Conservation (phyloP, 306 rosid genomes). For the Castanopsis chinensis region DNA sequence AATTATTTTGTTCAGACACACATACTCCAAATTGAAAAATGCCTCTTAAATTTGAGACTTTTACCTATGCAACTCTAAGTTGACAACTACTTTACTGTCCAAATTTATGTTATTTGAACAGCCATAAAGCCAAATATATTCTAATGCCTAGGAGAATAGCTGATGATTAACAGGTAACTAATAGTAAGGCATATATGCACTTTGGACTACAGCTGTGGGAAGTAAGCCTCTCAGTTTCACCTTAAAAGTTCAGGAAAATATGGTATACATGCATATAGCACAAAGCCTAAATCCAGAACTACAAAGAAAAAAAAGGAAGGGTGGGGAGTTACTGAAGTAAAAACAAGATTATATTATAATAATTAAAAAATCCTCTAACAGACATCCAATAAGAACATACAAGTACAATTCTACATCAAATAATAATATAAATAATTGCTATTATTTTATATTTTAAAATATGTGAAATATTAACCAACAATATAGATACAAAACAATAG, state of each 20-base stretch:
- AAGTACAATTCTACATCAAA: neutral
- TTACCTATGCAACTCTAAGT: neutral
- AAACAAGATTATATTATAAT: too few species aligned
- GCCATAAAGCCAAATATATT: neutral
- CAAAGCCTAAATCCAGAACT: neutral
- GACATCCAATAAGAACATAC: too few species aligned
- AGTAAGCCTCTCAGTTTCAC: neutral
- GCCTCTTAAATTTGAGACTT: neutral
- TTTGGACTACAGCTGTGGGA: neutral
- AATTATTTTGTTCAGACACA: too few species aligned
- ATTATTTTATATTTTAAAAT: neutral
- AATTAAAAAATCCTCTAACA: too few species aligned
- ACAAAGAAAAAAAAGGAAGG: neutral
- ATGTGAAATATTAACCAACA: neutral
- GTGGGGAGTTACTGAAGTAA: too few species aligned
- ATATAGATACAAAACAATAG: neutral
- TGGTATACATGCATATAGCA: neutral
- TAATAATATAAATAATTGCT: neutral
- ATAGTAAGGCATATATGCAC: neutral
- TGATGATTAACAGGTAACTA: neutral
- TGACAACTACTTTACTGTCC: too few species aligned
- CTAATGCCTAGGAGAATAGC: neutral
- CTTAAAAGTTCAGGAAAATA: neutral
- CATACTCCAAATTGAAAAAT: neutral
- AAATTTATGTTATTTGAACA: too few species aligned